These are phyloP conservation scores for Durusdinium trenchii DNA, from an alignment of 73 alveolate species.

Conservation along the genomic window DNA sequence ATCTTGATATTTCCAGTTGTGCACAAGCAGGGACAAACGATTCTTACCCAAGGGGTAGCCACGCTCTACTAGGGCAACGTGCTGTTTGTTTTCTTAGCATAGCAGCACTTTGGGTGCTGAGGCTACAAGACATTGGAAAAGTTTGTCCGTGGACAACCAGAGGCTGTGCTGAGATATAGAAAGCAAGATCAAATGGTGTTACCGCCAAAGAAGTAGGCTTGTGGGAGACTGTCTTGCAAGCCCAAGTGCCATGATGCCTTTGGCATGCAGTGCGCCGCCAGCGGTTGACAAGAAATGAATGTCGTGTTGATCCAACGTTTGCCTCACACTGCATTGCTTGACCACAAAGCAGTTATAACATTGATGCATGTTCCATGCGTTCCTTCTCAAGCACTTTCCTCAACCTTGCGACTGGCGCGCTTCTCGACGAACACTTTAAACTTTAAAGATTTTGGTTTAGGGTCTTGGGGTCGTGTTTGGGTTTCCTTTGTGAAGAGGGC, in stretches of 20 bases:
- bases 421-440: too few relatives aligned
- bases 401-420: too few relatives aligned
- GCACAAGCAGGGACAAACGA: too few relatives aligned
- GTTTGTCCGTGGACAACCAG: constrained; percentile 85
- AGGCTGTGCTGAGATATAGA: constrained; percentile 69
- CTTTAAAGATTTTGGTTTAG: too few relatives aligned
- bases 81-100: too few relatives aligned
- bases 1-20: too few relatives aligned
- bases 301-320: too few relatives aligned
- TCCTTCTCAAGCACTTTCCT: background rate
- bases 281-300: background rate
- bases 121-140: constrained; percentile 85
- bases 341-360: background rate
- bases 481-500: too few relatives aligned
- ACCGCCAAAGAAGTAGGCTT: constrained; percentile 11
- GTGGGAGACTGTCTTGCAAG: background rate
- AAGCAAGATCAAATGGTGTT: constrained; percentile 77
- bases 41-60: too few relatives aligned
- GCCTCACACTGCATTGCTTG: background rate
- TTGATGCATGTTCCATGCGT: background rate
- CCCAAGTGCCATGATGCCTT: background rate
- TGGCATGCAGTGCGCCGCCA: background rate
- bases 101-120: too few relatives aligned
- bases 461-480: too few relatives aligned
- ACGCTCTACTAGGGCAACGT: too few relatives aligned